Percentiles rank a stretch among this genome's conserved stretches.
phyloP scores from a whole-genome alignment of 2,329 filamentous ascomycete species.

The Cytospora mali region DNA sequence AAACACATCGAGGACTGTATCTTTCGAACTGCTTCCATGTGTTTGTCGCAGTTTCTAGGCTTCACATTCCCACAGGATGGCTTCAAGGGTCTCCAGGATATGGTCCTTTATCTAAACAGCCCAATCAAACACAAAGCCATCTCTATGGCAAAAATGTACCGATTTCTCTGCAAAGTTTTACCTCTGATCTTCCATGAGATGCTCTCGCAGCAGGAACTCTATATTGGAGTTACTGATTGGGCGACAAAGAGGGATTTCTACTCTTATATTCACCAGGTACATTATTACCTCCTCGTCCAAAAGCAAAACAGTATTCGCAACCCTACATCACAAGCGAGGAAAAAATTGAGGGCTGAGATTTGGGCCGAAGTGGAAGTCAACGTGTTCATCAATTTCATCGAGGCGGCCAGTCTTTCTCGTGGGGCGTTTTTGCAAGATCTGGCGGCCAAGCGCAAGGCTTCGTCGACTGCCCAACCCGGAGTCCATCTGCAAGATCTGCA shows the following conservation, averaged over 20 bases:
- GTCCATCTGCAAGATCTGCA: background rate
- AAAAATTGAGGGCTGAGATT: background rate
- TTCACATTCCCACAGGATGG: background rate
- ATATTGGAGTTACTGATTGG: background rate
- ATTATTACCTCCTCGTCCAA: background rate
- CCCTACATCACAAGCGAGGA: background rate
- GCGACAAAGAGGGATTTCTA: background rate
- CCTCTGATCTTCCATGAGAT: background rate
- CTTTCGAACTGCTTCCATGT: background rate
- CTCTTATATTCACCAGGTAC: background rate
- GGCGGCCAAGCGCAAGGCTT: background rate
- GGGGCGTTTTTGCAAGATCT: background rate
- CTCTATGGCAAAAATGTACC: background rate
- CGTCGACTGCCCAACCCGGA: background rate
- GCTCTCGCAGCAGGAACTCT: background rate
- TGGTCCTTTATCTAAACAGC: background rate
- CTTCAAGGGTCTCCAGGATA: background rate
- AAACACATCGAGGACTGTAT: too few species aligned
- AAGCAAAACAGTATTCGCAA: background rate
- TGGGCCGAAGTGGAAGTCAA: background rate
- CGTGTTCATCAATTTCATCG: background rate
- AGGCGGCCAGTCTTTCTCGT: background rate
- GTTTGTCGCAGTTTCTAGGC: background rate
- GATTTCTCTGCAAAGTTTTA: background rate
- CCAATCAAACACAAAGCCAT: background rate